These are phyloP conservation scores for Balakata baccata DNA, from an alignment of 345 rosid genomes.

Conservation along the genomic window DNA sequence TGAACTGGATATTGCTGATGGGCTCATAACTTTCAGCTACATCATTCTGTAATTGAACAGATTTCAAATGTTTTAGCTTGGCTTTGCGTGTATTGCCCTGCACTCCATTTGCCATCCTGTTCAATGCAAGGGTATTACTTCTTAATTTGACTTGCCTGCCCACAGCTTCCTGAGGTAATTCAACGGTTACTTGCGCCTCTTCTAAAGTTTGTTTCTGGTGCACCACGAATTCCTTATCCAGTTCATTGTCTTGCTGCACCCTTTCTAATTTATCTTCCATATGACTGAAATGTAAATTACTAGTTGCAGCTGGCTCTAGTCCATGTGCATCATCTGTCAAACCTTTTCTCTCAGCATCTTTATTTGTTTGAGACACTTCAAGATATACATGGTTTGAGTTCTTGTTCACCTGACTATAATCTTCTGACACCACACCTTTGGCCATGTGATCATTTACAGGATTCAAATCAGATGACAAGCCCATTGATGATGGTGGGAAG, in stretches of 20 bases:
- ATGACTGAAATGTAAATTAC: constrained; percentile 21
- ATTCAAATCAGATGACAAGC: constrained; percentile 21
- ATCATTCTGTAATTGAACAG: constrained; percentile 50
- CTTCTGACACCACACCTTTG: constrained; percentile 23
- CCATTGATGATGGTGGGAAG: constrained; percentile 20
- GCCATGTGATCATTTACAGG: constrained; percentile 14
- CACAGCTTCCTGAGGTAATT: constrained; percentile 40
- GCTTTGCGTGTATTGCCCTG: constrained; percentile 39
- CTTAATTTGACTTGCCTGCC: constrained; percentile 51
- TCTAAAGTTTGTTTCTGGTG: constrained; percentile 38
- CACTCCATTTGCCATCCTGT: constrained; percentile 40
- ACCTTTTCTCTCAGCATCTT: constrained; percentile 22
- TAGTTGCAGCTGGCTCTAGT: constrained; percentile 23
- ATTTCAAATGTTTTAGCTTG: constrained; percentile 53
- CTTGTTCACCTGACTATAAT: constrained; percentile 15
- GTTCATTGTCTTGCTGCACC: constrained; percentile 36
- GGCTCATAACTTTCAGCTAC: constrained; percentile 30
- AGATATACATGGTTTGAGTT: constrained; percentile 18
- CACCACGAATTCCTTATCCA: constrained; percentile 17
- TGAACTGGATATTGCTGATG: constrained; percentile 19
- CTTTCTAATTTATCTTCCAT: constrained; percentile 35
- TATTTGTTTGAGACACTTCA: constrained; percentile 18
- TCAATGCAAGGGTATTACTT: constrained; percentile 49
- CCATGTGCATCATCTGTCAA: constrained; percentile 30
- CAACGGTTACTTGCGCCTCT: constrained; percentile 33